These are phyloP conservation scores for Trypanosoma congolense DNA, from an alignment of 208 protist genomes.

Conservation along the genomic window DNA sequence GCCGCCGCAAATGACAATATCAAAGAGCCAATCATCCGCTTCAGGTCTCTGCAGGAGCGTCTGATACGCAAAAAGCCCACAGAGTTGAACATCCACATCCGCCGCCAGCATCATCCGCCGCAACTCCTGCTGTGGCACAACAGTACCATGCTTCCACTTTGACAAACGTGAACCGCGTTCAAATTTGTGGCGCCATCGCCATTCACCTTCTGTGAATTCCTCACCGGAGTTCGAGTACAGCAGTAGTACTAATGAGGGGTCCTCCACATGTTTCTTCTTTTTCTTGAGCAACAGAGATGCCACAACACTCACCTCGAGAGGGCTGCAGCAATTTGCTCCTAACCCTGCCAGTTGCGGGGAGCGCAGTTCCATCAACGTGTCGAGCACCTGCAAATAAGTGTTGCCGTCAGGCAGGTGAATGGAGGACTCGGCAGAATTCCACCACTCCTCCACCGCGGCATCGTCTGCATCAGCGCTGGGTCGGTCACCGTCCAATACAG, in stretches of 20 bases:
- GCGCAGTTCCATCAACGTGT: background rate
- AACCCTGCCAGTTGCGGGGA: conserved; percentile 2
- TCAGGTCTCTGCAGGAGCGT: conserved; percentile 1
- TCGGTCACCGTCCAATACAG: background rate
- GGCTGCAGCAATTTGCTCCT: conserved; percentile 15
- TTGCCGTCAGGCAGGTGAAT: conserved; percentile 13
- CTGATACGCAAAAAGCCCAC: conserved; percentile 1
- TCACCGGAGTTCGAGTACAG: conserved; percentile 19
- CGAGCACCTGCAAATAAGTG: conserved; percentile 8
- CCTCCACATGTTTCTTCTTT: conserved; percentile 9
- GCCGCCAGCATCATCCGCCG: background rate
- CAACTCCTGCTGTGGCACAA: background rate
- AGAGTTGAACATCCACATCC: background rate
- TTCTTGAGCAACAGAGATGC: conserved; percentile 8
- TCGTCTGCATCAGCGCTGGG: conserved; percentile 3
- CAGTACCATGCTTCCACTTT: background rate
- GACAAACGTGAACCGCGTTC: background rate
- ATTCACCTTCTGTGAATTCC: conserved; percentile 7
- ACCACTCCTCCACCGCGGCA: conserved; percentile 11
- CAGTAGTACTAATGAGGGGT: conserved; percentile 10
- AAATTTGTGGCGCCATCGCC: background rate
- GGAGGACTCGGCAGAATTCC: background rate
- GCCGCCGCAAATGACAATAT: conserved; percentile 13
- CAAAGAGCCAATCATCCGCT: conserved; percentile 19
- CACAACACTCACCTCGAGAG: conserved; percentile 16